Conservation (phyloP, 768 basidiomycete species). For the Stropharia rugosoannulata region DNA sequence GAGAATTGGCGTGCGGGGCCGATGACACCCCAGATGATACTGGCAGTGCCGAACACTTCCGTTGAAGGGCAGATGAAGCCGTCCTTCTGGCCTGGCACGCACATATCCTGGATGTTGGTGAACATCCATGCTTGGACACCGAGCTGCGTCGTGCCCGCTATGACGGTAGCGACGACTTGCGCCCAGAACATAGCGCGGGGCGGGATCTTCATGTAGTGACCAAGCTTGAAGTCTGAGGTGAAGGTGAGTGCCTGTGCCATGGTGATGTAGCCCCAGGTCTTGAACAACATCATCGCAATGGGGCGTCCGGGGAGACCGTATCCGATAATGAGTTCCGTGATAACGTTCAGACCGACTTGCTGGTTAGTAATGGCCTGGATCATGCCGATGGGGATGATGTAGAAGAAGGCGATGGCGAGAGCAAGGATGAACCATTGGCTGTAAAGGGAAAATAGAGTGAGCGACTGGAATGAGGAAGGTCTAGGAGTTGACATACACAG, state of each 20-base stretch:
- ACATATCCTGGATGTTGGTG: conserved; percentile 64
- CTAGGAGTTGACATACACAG: conserved; percentile 50
- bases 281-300: conserved; percentile 85
- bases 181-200: conserved; percentile 69
- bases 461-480: conserved; percentile 15
- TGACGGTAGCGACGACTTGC: conserved; percentile 64
- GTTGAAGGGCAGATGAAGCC: conserved; percentile 72
- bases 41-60: conserved; percentile 76
- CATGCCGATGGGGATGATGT: conserved; percentile 70
- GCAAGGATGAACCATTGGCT: conserved; percentile 64
- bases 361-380: conserved; percentile 79
- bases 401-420: conserved; percentile 61
- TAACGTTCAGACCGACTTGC: conserved; percentile 71
- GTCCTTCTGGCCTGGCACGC: conserved; percentile 47
- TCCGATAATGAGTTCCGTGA: conserved; percentile 81
- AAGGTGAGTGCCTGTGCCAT: conserved; percentile 70
- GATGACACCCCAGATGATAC: conserved; percentile 81
- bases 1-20: conserved; percentile 76
- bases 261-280: conserved; percentile 77
- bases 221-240: conserved; percentile 77
- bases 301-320: conserved; percentile 78
- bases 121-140: conserved; percentile 81
- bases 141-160: conserved; percentile 74
- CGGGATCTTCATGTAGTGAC: conserved; percentile 77
- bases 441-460: background rate